Conservation (phyloP, 2,329 filamentous ascomycete species). For the Aspergillus vadensis region DNA sequence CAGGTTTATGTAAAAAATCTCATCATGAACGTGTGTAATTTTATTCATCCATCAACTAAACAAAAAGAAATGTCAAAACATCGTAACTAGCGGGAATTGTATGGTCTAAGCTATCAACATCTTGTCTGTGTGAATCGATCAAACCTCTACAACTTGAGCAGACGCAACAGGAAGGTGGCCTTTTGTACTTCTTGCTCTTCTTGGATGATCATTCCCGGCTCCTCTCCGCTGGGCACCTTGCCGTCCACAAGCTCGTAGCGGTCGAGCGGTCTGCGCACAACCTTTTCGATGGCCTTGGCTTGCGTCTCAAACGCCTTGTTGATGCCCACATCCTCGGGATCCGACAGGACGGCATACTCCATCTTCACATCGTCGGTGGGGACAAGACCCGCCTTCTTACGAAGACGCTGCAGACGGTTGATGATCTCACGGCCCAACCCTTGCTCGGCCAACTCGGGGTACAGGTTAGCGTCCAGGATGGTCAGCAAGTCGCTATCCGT, state of each 20-base stretch:
- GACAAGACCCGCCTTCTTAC: conserved; percentile 89
- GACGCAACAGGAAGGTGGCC: conserved; percentile 73
- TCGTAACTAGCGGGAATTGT: conserved; percentile 14
- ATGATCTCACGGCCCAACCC: conserved; percentile 90
- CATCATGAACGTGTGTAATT: conserved; percentile 5
- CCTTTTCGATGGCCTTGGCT: conserved; percentile 70
- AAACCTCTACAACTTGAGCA: conserved; percentile 67
- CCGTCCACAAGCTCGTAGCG: conserved; percentile 64
- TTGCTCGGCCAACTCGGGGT: conserved; percentile 84
- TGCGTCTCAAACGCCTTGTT: conserved; percentile 70
- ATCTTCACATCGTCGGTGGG: conserved; percentile 94
- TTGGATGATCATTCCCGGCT: conserved; percentile 69
- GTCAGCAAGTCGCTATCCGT: conserved; percentile 88
- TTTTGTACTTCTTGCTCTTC: conserved; percentile 86
- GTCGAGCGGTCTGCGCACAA: conserved; percentile 74
- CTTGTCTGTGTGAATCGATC: conserved; percentile 3
- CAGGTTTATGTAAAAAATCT: background rate
- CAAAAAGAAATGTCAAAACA: background rate
- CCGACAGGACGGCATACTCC: conserved; percentile 80
- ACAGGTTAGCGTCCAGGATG: conserved; percentile 79
- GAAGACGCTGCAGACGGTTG: conserved; percentile 84
- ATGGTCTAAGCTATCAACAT: conserved; percentile 14
- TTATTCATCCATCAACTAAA: conserved; percentile 2
- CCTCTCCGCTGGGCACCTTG: conserved; percentile 54
- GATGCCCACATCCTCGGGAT: conserved; percentile 75